Evolutionary conservation across 2,329 filamentous ascomycete species (phyloP).

Genomic region (Claviceps pusilla): DNA sequence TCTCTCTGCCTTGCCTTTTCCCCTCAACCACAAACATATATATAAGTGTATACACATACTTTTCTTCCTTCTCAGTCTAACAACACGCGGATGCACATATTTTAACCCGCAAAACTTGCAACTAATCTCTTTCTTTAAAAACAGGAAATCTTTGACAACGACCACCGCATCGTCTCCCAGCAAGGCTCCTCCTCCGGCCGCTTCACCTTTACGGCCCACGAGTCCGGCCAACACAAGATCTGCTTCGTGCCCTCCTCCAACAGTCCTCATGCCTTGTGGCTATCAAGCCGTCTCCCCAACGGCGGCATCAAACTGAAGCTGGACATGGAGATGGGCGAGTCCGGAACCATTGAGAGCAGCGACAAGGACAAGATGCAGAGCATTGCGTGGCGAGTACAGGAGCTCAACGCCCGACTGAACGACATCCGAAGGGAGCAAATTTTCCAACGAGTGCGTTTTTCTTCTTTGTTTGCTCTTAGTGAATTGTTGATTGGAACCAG

Average conservation of each 20-base stretch:
- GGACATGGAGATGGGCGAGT: constrained; percentile 89
- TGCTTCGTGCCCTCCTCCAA: constrained; percentile 81
- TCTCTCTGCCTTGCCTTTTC: neutral
- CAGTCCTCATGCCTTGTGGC: constrained; percentile 50
- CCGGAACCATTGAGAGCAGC: constrained; percentile 79
- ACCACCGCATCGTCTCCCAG: constrained; percentile 89
- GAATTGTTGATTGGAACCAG: neutral
- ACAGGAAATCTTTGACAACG: constrained; percentile 86
- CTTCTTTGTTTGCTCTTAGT: neutral
- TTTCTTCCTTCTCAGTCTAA: neutral
- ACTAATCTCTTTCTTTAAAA: neutral
- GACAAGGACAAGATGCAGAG: constrained; percentile 90
- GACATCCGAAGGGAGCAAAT: constrained; percentile 91
- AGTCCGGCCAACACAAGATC: constrained; percentile 87
- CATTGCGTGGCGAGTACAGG: constrained; percentile 74
- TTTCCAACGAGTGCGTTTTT: constrained; percentile 64
- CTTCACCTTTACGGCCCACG: constrained; percentile 91
- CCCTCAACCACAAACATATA: neutral
- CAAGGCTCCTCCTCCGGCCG: constrained; percentile 60
- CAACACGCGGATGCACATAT: neutral
- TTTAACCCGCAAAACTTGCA: neutral
- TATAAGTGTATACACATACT: too few relatives aligned
- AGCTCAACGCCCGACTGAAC: constrained; percentile 71
- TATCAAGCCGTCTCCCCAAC: constrained; percentile 46
- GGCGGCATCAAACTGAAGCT: constrained; percentile 73